These are phyloP conservation scores for Yamadazyma endophytica DNA, from an alignment of 805 yeast genomes.

Conservation along the genomic window DNA sequence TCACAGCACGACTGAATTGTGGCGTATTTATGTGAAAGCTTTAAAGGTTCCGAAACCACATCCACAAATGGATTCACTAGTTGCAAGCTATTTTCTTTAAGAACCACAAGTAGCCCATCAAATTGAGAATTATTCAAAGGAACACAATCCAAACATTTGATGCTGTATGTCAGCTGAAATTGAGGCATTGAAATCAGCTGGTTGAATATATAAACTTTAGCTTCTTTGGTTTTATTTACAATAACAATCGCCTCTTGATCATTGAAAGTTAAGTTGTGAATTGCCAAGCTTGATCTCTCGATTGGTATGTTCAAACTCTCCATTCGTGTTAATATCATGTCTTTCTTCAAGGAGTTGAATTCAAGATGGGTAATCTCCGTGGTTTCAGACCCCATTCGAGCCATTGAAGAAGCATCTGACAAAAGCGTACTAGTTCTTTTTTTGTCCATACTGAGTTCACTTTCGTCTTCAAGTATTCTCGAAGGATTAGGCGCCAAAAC, in stretches of 20 bases:
- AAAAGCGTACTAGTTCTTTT: conserved; percentile 40
- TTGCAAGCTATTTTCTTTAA: conserved; percentile 29
- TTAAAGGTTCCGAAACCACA: conserved; percentile 8
- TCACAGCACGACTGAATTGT: conserved; percentile 25
- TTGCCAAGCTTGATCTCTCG: conserved; percentile 26
- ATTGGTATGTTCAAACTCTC: conserved; percentile 37
- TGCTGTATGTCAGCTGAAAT: conserved; percentile 26
- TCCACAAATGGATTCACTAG: conserved; percentile 59
- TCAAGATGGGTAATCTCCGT: conserved; percentile 28
- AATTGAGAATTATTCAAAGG: conserved; percentile 29
- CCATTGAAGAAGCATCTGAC: conserved; percentile 42
- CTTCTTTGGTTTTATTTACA: conserved; percentile 36
- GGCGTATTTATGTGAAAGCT: conserved; percentile 6
- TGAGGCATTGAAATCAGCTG: conserved; percentile 29
- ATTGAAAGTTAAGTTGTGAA: conserved; percentile 38
- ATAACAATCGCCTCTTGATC: conserved; percentile 62
- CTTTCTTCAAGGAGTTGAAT: conserved; percentile 47
- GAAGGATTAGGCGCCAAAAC: conserved; percentile 40
- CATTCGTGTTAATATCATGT: conserved; percentile 63
- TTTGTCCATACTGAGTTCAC: conserved; percentile 37
- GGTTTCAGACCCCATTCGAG: conserved; percentile 40
- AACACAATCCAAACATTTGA: conserved; percentile 32
- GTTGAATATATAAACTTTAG: conserved; percentile 50
- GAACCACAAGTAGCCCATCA: conserved; percentile 43
- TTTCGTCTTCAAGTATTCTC: conserved; percentile 40